Conservation (phyloP, 1,139 yeast genomes). For the Scheffersomyces stambukii region DNA sequence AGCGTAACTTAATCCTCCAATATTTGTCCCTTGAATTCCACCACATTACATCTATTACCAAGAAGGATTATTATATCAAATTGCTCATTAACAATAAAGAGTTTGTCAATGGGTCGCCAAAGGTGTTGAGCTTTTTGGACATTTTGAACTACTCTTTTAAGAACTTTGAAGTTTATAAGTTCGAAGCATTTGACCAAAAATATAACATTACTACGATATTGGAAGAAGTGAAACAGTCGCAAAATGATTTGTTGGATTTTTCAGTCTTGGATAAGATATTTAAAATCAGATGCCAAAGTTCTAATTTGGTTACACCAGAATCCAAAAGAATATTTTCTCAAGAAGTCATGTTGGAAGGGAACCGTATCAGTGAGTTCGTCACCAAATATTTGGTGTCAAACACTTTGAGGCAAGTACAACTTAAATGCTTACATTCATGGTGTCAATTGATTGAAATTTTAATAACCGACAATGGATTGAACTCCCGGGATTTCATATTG, state of each 20-base stretch:
- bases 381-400: constrained; percentile 41
- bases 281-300: constrained; percentile 20
- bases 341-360: constrained; percentile 25
- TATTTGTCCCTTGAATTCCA: constrained; percentile 73
- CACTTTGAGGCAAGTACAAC: constrained; percentile 49
- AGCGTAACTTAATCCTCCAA: constrained; percentile 59
- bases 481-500: constrained; percentile 51
- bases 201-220: constrained; percentile 27
- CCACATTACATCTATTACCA: constrained; percentile 53
- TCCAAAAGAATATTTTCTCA: constrained; percentile 20
- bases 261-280: constrained; percentile 20
- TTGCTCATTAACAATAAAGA: constrained; percentile 48
- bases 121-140: constrained; percentile 65
- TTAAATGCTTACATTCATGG: constrained; percentile 75
- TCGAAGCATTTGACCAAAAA: constrained; percentile 36
- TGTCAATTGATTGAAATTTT: constrained; percentile 71
- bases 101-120: constrained; percentile 52
- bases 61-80: constrained; percentile 51
- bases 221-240: constrained; percentile 18
- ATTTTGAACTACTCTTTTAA: constrained; percentile 54
- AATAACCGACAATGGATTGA: constrained; percentile 50
- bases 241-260: constrained; percentile 16
- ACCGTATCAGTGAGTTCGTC: constrained; percentile 29
- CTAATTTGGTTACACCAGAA: constrained; percentile 17
- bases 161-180: constrained; percentile 33